These are phyloP conservation scores for Ophiostoma pallidulum DNA, from an alignment of 2,329 filamentous ascomycete genomes.

Conservation along the genomic window DNA sequence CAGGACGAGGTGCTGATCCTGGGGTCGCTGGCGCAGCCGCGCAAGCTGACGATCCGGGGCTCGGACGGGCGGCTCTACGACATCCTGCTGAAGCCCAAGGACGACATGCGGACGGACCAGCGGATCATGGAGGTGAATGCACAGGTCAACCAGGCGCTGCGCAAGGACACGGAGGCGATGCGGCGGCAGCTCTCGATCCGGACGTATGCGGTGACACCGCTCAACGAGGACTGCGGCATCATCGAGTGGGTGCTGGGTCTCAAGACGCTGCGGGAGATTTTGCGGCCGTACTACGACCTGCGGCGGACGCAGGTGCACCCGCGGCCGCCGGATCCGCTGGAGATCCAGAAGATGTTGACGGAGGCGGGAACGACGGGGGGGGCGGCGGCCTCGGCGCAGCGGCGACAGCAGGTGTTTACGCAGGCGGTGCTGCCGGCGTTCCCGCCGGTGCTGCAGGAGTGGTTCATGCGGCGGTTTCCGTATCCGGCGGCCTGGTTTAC, in stretches of 20 bases:
- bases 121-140: constrained; percentile 98
- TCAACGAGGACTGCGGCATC: constrained; percentile 95
- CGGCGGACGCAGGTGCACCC: constrained; percentile 67
- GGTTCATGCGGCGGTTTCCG: constrained; percentile 93
- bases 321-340: constrained; percentile 58
- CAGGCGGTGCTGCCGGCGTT: constrained; percentile 57
- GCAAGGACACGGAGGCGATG: constrained; percentile 83
- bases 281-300: constrained; percentile 39
- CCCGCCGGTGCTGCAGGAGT: constrained; percentile 76
- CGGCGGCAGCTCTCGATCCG: constrained; percentile 88
- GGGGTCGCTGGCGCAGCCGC: constrained; percentile 83
- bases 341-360: constrained; percentile 55
- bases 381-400: too few species aligned
- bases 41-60: constrained; percentile 78
- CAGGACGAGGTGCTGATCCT: constrained; percentile 83
- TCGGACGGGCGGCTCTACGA: constrained; percentile 84
- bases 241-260: constrained; percentile 98
- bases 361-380: constrained; percentile 48
- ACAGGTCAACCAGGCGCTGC: constrained; percentile 92
- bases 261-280: constrained; percentile 85
- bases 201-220: constrained; percentile 90
- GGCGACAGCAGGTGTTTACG: constrained; percentile 62
- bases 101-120: constrained; percentile 94
- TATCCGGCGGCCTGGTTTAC: constrained; percentile 89
- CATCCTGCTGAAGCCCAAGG: constrained; percentile 93